Base-by-base conservation (phyloP, 1,284 basidiomycete genomes). In the Cryptococcus jaspeensis region DNA sequence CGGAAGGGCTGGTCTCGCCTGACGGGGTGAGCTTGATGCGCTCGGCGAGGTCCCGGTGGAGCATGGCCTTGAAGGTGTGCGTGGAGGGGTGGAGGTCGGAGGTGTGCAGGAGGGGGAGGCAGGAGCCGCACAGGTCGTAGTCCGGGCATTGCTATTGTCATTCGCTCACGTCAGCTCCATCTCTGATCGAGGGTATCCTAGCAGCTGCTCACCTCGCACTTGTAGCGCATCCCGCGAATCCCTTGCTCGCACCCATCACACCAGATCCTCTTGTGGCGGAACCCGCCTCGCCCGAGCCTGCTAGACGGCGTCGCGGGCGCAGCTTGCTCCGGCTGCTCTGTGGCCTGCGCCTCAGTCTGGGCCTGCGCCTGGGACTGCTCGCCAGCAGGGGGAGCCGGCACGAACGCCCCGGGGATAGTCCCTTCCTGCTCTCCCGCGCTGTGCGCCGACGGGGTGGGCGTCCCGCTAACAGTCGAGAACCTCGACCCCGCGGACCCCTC, bases 71-170 rank as follows among this genome's bases (percentile, higher is more conserved):
- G 67, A 76, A 74, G 0, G 69, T 70, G 60, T 76, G 74, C 12
- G 55, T 54, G 13, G 60, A 50, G 0, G 70, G 68, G 62, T 76
- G 74, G 13, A 76, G 64, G 23, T 70, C 70, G 7, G 62, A 63
- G 3, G 70, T 70, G 64, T 72, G 58, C 16, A 76, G 63, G 22
- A 71, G 59, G 0, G 73, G 72, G 11, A 76, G 58, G 56, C 74
- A 76, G 7, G 69, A 69, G 22, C 72, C 72, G 50, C 74, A 76
- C 9, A 76, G 65, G 52, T 76, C 74, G 53, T 74, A 76, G 58
- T 76, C 74, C 22, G 65, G 61, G 63, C 74, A 74, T 56, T 70
- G 65, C 60, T 32, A 32, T 32, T 65, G 39, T 7, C 20, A n/a
- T 25, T 42, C n/a, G n/a, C n/a, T 25, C n/a, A 25, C 6, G 49